Base-by-base conservation (phyloP, 352 stramenopile species). In the Pythium insidiosum region DNA sequence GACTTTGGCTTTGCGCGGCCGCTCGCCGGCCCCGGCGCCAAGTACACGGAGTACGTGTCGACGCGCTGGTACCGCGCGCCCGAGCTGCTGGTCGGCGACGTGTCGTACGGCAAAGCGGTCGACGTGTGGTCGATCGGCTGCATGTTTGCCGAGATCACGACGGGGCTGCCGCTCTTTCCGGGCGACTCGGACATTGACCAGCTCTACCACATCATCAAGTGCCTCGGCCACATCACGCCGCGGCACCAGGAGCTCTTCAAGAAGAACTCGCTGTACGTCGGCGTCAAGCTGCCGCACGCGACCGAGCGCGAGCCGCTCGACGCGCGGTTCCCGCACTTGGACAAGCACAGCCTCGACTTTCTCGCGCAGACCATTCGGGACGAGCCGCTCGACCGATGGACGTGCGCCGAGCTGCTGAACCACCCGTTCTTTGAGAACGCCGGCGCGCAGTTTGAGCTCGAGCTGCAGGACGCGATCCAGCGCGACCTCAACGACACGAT, bases 81-180 rank as follows among this genome's bases (percentile, higher is more conserved):
- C 5, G 94, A 98, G 72, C 80, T 98, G 41, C 68, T 96, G 1
- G 83, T 91, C 6, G 74, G 75, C 4, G 77, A 89, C 38, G 73
- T 88, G 1, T 83, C 66, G 10, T 99, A 99, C 56, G 94, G 96
- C 38, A 96, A 95, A 44, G 90, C 88, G 6, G 96, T 99, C 25
- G 95, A 99, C 50, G 89, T 98, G 30, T 99, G 95, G 95, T 95
- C 87, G 13, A 84, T 98, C 21, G 95, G 94, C 29, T 98, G 94
- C 69, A 95, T 99, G 56, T 92, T 95, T 39, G 90, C 91, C 15
- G 96, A 99, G 67, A 85, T 98, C 33, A 97, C 97, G 54, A 87
- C 97, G 2, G 95, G 95, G 0, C 50, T 98, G 16, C 95, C 95
- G 1, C 84, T 99, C 12, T 96, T 99, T 38, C 95, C 95, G 1